Evolutionary conservation across 805 yeast species (phyloP).

Genomic region (Jamesozyma hellenica): DNA sequence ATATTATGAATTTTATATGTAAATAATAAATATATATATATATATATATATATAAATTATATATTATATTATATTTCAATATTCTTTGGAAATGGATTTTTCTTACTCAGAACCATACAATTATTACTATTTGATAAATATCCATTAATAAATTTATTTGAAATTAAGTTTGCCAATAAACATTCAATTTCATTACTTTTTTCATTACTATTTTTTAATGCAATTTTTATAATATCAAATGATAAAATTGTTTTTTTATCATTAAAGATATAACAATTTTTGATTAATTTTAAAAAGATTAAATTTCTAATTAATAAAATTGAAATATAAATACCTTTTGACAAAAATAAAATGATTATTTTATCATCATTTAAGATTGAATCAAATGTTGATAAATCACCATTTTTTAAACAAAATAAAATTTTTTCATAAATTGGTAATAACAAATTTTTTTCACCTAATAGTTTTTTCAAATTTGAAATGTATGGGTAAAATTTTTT

Average conservation of each 20-base stretch:
- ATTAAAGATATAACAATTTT: slow-evolving; percentile 16
- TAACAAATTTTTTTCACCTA: too few relatives aligned
- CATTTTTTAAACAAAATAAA: slow-evolving; percentile 39
- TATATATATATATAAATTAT: background rate
- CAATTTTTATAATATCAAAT: background rate
- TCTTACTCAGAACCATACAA: slow-evolving; percentile 67
- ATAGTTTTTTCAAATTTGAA: too few relatives aligned
- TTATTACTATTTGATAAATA: slow-evolving; percentile 69
- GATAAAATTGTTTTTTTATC: slow-evolving; percentile 12
- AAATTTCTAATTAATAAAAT: slow-evolving; percentile 42
- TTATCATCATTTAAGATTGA: slow-evolving; percentile 32
- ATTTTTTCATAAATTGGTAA: slow-evolving; percentile 35
- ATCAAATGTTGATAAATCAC: slow-evolving; percentile 49
- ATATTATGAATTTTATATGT: slow-evolving; percentile 59
- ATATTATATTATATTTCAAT: background rate
- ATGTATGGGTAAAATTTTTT: slow-evolving; percentile 39
- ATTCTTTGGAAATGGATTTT: slow-evolving; percentile 52
- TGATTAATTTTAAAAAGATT: slow-evolving; percentile 43
- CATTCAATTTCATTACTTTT: slow-evolving; percentile 51
- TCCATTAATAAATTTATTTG: slow-evolving; percentile 56
- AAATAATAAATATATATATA: background rate
- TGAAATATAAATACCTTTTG: slow-evolving; percentile 50
- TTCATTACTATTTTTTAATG: background rate
- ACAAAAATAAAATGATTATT: slow-evolving; percentile 44
- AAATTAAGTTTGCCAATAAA: slow-evolving; percentile 54